Percentiles rank a stretch among this genome's conserved stretches.
Conservation (phyloP, 331 rosid genomes). For the Quercus tomentella region DNA sequence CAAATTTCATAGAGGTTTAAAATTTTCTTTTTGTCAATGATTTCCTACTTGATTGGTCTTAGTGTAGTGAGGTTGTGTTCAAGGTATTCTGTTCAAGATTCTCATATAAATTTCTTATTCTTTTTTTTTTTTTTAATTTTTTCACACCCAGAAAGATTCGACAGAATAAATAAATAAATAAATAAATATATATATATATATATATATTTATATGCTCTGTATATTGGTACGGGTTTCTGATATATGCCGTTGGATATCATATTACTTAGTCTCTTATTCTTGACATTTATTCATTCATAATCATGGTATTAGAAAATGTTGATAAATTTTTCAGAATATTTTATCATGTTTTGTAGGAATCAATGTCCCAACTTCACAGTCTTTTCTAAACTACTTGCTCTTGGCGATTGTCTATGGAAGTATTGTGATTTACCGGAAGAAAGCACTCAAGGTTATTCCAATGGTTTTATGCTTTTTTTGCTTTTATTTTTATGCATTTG, state of each 20-base stretch:
- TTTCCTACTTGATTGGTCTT: neutral
- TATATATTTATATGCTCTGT: neutral
- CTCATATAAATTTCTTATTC: neutral
- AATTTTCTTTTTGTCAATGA: neutral
- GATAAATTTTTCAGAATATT: slow-evolving; percentile 2
- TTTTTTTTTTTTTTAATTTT: neutral
- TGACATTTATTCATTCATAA: neutral
- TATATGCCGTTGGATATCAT: neutral
- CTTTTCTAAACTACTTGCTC: slow-evolving; percentile 70
- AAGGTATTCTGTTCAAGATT: neutral
- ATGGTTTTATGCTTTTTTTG: slow-evolving; percentile 4
- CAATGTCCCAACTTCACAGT: slow-evolving; percentile 89
- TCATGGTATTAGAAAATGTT: neutral
- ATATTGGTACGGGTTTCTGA: neutral
- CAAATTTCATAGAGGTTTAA: neutral
- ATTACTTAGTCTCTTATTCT: neutral
- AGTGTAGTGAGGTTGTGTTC: neutral
- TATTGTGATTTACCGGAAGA: slow-evolving; percentile 41
- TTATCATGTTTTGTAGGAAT: slow-evolving; percentile 42
- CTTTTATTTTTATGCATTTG: neutral
- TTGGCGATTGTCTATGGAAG: slow-evolving; percentile 66
- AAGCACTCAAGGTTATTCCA: slow-evolving; percentile 58
- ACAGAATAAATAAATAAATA: too few relatives aligned
- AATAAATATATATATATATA: too few relatives aligned
- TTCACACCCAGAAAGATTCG: too few relatives aligned